A percentile compares a stretch with the other conserved stretches of the same genome.
Conservation (phyloP, 2,329 filamentous ascomycete genomes). For the Aspergillus aculeatinus region DNA sequence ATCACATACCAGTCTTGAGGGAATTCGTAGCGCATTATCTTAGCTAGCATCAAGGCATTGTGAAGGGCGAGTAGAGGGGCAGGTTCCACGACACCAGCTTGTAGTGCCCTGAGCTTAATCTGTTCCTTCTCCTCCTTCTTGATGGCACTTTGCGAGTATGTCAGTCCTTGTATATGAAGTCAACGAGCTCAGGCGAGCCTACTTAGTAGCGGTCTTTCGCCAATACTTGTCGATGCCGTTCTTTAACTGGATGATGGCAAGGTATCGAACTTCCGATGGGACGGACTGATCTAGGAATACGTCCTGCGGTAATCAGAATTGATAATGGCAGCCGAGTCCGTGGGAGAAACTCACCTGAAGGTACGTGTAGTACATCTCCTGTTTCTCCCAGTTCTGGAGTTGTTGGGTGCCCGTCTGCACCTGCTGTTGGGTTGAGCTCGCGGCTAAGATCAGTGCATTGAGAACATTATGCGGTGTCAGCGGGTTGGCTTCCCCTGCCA, state of each 20-base stretch:
- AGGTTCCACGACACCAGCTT: slow-evolving; percentile 74
- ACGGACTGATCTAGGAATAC: slow-evolving; percentile 78
- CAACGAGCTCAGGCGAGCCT: slow-evolving; percentile 27
- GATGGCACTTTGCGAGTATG: slow-evolving; percentile 51
- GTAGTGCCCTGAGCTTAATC: slow-evolving; percentile 73
- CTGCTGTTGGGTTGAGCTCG: slow-evolving; percentile 63
- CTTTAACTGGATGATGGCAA: slow-evolving; percentile 91
- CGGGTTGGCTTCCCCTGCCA: slow-evolving; percentile 76
- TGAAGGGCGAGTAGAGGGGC: slow-evolving; percentile 76
- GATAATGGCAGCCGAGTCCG: not conserved
- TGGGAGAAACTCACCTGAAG: slow-evolving; percentile 57
- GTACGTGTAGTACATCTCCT: slow-evolving; percentile 64
- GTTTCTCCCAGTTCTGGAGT: slow-evolving; percentile 68
- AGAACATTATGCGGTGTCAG: slow-evolving; percentile 64
- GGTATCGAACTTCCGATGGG: slow-evolving; percentile 75
- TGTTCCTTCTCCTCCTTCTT: slow-evolving; percentile 68
- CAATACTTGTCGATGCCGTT: slow-evolving; percentile 96
- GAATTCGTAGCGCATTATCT: slow-evolving; percentile 86
- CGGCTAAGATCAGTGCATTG: slow-evolving; percentile 62
- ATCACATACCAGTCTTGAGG: slow-evolving; percentile 71
- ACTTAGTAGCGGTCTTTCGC: slow-evolving; percentile 74
- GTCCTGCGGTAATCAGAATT: slow-evolving; percentile 51
- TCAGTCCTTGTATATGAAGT: not conserved
- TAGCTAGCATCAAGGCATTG: slow-evolving; percentile 83
- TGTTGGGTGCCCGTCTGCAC: slow-evolving; percentile 67